These are phyloP conservation scores for Cladophialophora bantiana DNA, from an alignment of 2,329 filamentous ascomycete species.

Conservation along the genomic window DNA sequence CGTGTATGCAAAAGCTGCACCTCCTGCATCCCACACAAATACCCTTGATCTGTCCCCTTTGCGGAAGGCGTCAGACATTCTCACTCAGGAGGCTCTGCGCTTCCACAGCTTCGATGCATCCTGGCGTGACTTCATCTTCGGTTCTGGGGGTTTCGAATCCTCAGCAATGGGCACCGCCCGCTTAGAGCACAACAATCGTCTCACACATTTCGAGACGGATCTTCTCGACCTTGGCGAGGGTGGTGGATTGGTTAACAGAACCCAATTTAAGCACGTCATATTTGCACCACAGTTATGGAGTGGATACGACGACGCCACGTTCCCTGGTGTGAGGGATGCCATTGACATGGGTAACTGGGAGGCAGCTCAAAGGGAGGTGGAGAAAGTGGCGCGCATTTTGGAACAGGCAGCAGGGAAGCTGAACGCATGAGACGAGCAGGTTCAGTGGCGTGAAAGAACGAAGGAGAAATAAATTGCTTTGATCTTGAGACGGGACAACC, in stretches of 20 bases:
- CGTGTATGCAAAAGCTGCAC: constrained; percentile 65
- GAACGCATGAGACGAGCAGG: constrained; percentile 14
- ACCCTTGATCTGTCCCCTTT: constrained; percentile 65
- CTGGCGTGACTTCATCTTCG: constrained; percentile 77
- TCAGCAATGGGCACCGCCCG: constrained; percentile 70
- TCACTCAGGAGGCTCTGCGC: constrained; percentile 65
- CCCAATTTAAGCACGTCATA: constrained; percentile 92
- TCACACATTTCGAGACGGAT: constrained; percentile 82
- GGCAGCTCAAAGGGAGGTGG: constrained; percentile 70
- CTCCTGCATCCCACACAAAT: constrained; percentile 40
- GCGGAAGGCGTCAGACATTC: constrained; percentile 66
- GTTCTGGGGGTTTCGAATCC: constrained; percentile 77
- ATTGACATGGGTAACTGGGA: constrained; percentile 75
- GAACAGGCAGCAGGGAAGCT: constrained; percentile 56
- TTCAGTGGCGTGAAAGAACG: constrained; percentile 5
- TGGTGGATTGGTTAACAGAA: constrained; percentile 63
- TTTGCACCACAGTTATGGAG: constrained; percentile 85
- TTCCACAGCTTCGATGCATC: constrained; percentile 78
- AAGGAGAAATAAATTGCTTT: neutral
- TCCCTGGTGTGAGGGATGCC: constrained; percentile 85
- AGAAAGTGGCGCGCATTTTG: constrained; percentile 74
- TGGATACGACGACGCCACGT: constrained; percentile 70
- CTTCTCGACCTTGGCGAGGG: constrained; percentile 73
- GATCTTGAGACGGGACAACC: neutral
- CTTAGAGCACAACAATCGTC: constrained; percentile 77